Base-by-base conservation (phyloP, 768 basidiomycete genomes). In the Cubamyces sp. region DNA sequence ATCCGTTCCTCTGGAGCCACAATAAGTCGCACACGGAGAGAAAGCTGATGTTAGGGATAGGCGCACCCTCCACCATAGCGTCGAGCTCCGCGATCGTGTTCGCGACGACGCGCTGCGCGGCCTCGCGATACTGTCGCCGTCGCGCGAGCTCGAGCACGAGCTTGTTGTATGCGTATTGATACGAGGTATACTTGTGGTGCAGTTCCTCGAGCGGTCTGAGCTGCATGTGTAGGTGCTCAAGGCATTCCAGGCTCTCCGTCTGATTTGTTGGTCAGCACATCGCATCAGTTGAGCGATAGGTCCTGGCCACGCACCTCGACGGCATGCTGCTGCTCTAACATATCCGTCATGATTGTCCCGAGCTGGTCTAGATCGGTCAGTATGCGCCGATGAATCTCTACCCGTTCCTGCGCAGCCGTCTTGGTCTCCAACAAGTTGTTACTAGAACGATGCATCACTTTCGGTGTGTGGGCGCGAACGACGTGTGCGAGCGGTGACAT, bases 301-400 rank as follows among this genome's bases (percentile, higher is more conserved):
- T 15, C 16, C 9, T 8, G 26, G 37, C 34, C 34, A 62, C 75
- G 18, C 51, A 90, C 90, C 81, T 93, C 89, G 6, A 91, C 82
- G 6, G 74, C 73, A 55, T 89, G 83, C 70, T 92, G 90, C 15
- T 80, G 82, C 45, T 82, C 79, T 5, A 94, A 73, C 88, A 94
- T 91, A 54, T 88, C 87, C 0, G 79, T 77, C 87, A 94, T 91
- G 54, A 92, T 90, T 19, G 88, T 86, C 1, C 87, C 92, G 3
- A 94, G 79, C 66, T 88, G 86, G 49, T 93, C 90, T 19, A 94
- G 78, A 67, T 90, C 84, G 52, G 85, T 81, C 28, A 94, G 73
- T 15, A 79, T 81, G 37, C 68, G 74, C 15, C 75, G 70, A 21
- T 88, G 82, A 42, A 79, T 77, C 19, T 81, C 78, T 9, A 91